Conservation (phyloP, 257 asterid genomes). For the Solanum dulcamara region DNA sequence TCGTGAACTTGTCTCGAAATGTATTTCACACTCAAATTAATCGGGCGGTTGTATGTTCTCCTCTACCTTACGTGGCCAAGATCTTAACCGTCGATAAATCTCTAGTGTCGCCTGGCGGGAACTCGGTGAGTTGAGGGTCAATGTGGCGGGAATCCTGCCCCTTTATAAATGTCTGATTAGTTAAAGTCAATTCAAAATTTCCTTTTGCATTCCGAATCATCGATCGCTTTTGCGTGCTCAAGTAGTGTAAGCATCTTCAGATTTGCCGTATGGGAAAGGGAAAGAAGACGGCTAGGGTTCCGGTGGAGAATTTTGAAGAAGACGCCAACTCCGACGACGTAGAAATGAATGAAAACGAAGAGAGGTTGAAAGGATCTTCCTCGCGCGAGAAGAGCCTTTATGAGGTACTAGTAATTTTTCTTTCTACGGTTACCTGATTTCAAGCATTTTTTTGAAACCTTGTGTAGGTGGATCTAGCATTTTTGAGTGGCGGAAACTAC, state of each 20-base stretch:
- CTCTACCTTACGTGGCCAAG: neutral
- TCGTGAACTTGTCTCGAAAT: neutral
- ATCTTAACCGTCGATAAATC: neutral
- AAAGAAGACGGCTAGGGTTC: constrained; percentile 45
- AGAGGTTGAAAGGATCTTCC: constrained; percentile 14
- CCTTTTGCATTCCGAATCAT: neutral
- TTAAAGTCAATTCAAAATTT: neutral
- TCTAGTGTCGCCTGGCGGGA: neutral
- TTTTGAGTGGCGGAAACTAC: neutral
- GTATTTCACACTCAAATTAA: neutral
- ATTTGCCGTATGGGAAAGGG: constrained; percentile 44
- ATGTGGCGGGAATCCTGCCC: constrained; percentile 6
- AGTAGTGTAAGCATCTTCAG: neutral
- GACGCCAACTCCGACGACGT: neutral
- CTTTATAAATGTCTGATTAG: neutral
- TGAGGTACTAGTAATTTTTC: constrained; percentile 28
- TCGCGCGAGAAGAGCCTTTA: constrained; percentile 49
- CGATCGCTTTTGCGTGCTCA: neutral
- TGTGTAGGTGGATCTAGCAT: neutral
- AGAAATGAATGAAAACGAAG: neutral
- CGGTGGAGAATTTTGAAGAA: constrained; percentile 29
- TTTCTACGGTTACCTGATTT: neutral
- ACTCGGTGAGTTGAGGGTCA: neutral
- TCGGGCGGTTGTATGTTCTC: neutral
- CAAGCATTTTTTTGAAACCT: neutral